Base-by-base conservation (phyloP, 2,329 filamentous ascomycete genomes). In the Trichoderma sp. region DNA sequence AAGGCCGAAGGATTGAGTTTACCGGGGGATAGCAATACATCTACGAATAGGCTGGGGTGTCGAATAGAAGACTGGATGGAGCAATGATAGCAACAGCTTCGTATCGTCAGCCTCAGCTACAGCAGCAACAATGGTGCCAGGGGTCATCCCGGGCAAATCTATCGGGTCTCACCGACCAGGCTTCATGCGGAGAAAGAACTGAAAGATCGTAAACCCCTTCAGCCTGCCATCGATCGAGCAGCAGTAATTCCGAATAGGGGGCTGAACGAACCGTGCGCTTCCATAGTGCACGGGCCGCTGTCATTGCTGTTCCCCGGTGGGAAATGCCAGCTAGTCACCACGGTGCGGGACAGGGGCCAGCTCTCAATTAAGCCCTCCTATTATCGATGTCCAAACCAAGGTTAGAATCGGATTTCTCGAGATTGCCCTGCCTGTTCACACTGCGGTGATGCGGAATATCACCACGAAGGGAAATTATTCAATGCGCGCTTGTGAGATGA, bases 261-360 rank as follows among this genome's bases (percentile, higher is more conserved):
- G 66, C 66, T 69, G 39, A 61, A 69, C 39, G 24, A 61, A 53
- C 66, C 56, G 57, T 69, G 56, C 66, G 7, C 56, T 69, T 4
- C 65, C 53, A 68, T 61, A 51, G 60, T 68, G 34, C 28, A 69
- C 43, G 36, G 39, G 34, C 56, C 56, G 39, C 56, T 51, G 34
- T 68, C 53, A 24, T 14, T 30, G 53, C 26, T 60, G 51, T 30
- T 36, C 30, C 51, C 64, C 51, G 30, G 26, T 43, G 51, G 6
- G 28, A 43, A 56, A 57, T 34, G 32, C 64, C 32, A 18, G 43
- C 43, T 39, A 56, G 28, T 30, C 11, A 51, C 36, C 34, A 69
- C 24, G 64, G 30, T 9, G 18, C 51, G 51, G 30, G 32, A 51
- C 39, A 61, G 56, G 57, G 66, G 57, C 39, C 28, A 28, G 24